Evolutionary conservation across 2,329 filamentous ascomycete genomes (phyloP), one percentile per base, ranked within the genome.

Genomic region (Pseudogymnoascus sp.): DNA sequence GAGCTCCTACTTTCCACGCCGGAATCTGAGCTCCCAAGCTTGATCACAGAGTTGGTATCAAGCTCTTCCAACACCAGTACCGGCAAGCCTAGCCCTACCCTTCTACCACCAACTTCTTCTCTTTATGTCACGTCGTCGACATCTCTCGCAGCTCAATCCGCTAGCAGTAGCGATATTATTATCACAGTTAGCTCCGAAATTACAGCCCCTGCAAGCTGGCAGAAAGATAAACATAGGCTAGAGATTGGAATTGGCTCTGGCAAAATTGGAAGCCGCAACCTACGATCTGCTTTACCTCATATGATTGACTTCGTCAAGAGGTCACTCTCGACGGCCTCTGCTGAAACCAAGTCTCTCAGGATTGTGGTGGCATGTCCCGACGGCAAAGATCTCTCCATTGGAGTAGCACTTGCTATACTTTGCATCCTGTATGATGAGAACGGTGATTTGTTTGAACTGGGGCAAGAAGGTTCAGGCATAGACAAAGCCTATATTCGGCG

Each of bases 311-410:
- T 72, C 34, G 59, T 70, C 65, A 71, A 25, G 69, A 68, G 34
- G 70, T 18, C 18, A 53, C 25, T 68, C 16, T 16, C 31, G 7
- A 18, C 50, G 14, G 28, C 25, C n/a, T 34, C 50, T 7, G 25
- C 25, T 23, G 40, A 37, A 16, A 31, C 36, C 5, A 53, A 61
- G 25, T 18, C 56, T 36, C 34, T 64, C 66, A 65, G 73, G 12
- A 71, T 84, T 40, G 69, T 91, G 1, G 75, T 96, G 4, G 84
- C 85, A 4, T 96, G 93, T 72, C 84, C 88, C 25, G 89, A 84
- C 0, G 93, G 91, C 0, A 90, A 84, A 70, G 93, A 97, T 71
- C 76, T 96, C 10, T 89, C 91, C 0, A 82, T 96, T 0, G 93
- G 91, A 2, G 82, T 88, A 0, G 86, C 90, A 0, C 82, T 97